Evolutionary conservation across 805 yeast genomes (phyloP).

Genomic region (Tetrapisispora pingtungensis): DNA sequence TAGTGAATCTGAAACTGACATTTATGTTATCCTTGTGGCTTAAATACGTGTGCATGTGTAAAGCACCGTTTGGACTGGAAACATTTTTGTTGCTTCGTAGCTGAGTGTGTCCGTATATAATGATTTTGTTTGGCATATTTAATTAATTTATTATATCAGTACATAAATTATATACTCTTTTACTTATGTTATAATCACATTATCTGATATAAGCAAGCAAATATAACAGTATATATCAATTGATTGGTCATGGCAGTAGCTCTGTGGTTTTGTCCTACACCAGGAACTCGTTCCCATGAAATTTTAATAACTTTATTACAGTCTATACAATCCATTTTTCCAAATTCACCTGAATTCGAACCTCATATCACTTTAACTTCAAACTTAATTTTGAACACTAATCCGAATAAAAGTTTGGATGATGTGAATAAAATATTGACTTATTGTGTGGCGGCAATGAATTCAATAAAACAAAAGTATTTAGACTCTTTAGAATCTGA

Average conservation of each 20-base stretch:
- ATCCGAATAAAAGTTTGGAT: conserved; percentile 21
- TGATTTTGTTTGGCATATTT: no score
- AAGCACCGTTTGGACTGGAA: no score
- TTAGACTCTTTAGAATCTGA: conserved; percentile 9
- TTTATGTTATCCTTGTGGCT: no score
- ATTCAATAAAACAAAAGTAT: conserved; percentile 24
- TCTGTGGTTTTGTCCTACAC: conserved; percentile 67
- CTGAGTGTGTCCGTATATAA: no score
- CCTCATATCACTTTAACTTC: conserved; percentile 74
- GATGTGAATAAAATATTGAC: conserved; percentile 50
- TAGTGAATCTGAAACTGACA: no score
- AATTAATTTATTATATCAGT: no score
- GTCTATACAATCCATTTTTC: conserved; percentile 62
- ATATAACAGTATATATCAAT: no score
- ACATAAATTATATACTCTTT: no score
- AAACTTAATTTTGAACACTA: conserved; percentile 39
- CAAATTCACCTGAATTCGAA: conserved; percentile 56
- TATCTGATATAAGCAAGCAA: no score
- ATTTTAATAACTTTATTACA: conserved; percentile 48
- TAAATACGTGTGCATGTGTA: no score
- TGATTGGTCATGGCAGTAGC: conserved; percentile 41
- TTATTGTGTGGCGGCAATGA: conserved; percentile 46
- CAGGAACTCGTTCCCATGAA: conserved; percentile 43
- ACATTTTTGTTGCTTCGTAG: no score
- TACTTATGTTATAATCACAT: no score